Evolutionary conservation across 345 rosid genomes (phyloP).

Genomic region (Melaleuca alternifolia): DNA sequence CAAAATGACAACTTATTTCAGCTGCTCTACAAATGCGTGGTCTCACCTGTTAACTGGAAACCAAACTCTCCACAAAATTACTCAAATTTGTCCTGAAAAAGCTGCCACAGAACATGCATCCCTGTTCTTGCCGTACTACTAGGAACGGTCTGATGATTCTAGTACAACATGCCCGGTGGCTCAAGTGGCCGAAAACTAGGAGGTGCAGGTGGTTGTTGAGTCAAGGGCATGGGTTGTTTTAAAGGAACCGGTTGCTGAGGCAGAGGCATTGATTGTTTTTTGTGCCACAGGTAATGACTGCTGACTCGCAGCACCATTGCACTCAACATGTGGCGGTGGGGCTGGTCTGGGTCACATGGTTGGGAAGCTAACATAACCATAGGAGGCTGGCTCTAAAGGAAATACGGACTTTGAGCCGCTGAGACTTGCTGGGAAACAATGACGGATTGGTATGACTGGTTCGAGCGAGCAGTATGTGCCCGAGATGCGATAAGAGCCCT

Average conservation of each 20-base stretch:
- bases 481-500: constrained; percentile 30
- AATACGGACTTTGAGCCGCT: constrained; percentile 55
- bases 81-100: no score
- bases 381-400: constrained; percentile 44
- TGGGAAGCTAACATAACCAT: constrained; percentile 48
- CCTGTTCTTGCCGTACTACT: background rate
- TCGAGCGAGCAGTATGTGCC: constrained; percentile 11
- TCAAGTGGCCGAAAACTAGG: constrained; percentile 55
- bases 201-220: constrained; percentile 38
- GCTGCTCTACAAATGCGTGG: no score
- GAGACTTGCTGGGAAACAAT: constrained; percentile 25
- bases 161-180: constrained; percentile 66
- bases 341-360: constrained; percentile 57
- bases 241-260: constrained; percentile 19
- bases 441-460: constrained; percentile 35
- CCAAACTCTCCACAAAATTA: no score
- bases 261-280: no score
- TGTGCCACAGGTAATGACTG: constrained; percentile 25
- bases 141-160: constrained; percentile 57
- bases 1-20: no score
- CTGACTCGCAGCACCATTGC: constrained; percentile 33
- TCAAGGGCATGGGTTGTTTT: constrained; percentile 8
- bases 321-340: constrained; percentile 30
- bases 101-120: no score
- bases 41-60: no score